phyloP scores from a whole-genome alignment of 2,329 filamentous ascomycete species.

The Pezicula carpinea region DNA sequence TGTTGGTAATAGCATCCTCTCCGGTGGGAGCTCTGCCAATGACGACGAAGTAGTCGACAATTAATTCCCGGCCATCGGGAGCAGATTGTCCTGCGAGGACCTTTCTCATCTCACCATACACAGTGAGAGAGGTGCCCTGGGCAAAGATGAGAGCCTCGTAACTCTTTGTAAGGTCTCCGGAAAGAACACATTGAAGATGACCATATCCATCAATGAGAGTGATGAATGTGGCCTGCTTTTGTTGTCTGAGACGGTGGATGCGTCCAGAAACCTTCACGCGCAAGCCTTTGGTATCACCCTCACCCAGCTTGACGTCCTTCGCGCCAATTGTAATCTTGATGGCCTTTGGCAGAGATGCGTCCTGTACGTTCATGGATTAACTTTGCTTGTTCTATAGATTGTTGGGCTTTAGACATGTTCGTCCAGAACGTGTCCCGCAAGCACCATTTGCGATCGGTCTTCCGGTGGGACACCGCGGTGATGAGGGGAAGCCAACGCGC shows the following conservation, averaged over 20 bases:
- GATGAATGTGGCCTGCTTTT: slow-evolving; percentile 83
- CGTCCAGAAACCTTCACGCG: slow-evolving; percentile 77
- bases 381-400: no score
- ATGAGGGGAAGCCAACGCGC: no score
- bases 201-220: slow-evolving; percentile 83
- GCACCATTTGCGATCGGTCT: no score
- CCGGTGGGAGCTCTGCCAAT: slow-evolving; percentile 66
- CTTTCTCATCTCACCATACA: slow-evolving; percentile 64
- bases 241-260: slow-evolving; percentile 74
- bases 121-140: slow-evolving; percentile 64
- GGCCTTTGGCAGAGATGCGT: slow-evolving; percentile 67
- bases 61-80: slow-evolving; percentile 65
- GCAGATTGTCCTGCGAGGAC: slow-evolving; percentile 63
- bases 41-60: slow-evolving; percentile 67
- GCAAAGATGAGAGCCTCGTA: slow-evolving; percentile 69
- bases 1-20: slow-evolving; percentile 70
- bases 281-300: slow-evolving; percentile 57
- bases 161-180: slow-evolving; percentile 72
- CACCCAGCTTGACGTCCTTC: slow-evolving; percentile 58
- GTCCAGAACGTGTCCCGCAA: no score
- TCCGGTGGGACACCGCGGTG: no score
- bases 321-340: slow-evolving; percentile 72
- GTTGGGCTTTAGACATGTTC: no score
- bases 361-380: slow-evolving; percentile 26
- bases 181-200: slow-evolving; percentile 77